These are phyloP conservation scores for Echeveria elegans DNA, from an alignment of 164 flowering plant species.

Conservation along the genomic window DNA sequence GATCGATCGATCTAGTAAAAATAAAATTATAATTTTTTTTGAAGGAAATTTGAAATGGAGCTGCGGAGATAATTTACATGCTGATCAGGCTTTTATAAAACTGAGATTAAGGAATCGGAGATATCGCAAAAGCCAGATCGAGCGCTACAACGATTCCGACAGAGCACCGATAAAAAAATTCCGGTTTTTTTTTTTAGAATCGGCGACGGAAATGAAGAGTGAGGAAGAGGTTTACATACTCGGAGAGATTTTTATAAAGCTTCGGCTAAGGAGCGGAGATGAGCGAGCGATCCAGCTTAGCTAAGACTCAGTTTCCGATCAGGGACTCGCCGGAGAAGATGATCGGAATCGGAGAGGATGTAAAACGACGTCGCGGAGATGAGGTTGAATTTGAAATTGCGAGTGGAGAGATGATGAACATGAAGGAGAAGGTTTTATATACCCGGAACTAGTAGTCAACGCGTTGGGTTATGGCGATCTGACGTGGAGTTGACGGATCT, in stretches of 20 bases:
- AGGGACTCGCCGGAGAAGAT: background rate
- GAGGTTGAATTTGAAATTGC: constrained; percentile 1
- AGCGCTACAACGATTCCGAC: background rate
- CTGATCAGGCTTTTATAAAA: constrained; percentile 10
- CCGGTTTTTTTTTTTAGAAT: constrained; percentile 4
- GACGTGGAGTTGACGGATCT: background rate
- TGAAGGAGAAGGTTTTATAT: background rate
- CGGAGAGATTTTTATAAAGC: constrained; percentile 9
- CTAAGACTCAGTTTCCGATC: background rate
- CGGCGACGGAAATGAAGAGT: background rate
- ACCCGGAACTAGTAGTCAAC: background rate
- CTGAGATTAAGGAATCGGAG: constrained; percentile 4
- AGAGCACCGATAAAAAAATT: background rate
- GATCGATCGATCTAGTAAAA: no score
- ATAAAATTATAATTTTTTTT: background rate
- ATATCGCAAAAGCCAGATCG: background rate
- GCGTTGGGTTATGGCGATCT: background rate
- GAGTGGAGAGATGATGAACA: background rate
- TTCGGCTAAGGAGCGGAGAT: constrained; percentile 2
- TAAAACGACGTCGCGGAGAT: background rate
- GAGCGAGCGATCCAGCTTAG: constrained; percentile 9
- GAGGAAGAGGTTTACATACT: constrained; percentile 8
- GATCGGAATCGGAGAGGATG: background rate
- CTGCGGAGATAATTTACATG: constrained; percentile 4
- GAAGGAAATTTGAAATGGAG: constrained; percentile 2